Conservation (phyloP, 352 stramenopile species). For the Aphanomyces invadans region DNA sequence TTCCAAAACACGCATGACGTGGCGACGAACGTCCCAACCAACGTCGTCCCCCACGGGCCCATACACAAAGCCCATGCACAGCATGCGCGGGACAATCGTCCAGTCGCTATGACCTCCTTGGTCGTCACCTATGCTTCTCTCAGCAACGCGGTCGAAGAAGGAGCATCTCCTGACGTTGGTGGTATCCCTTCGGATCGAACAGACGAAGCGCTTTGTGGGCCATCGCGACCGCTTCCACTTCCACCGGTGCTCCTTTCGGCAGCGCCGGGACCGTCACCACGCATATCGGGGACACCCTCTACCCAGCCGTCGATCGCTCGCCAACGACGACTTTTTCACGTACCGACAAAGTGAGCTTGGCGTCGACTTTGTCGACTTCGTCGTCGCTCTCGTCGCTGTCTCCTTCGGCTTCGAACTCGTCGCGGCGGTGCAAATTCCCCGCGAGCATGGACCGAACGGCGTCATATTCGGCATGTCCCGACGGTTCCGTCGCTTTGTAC, state of each 20-base stretch:
- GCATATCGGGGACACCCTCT: slow-evolving; percentile 40
- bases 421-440: slow-evolving; percentile 41
- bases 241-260: slow-evolving; percentile 57
- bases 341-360: slow-evolving; percentile 36
- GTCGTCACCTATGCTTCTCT: not conserved
- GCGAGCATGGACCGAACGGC: slow-evolving; percentile 33
- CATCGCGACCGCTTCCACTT: slow-evolving; percentile 69
- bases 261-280: slow-evolving; percentile 60
- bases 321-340: not conserved
- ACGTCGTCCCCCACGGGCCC: not conserved
- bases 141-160: not conserved
- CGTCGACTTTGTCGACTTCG: slow-evolving; percentile 49
- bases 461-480: no score
- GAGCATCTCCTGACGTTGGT: not conserved
- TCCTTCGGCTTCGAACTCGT: slow-evolving; percentile 47
- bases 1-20: slow-evolving; percentile 16
- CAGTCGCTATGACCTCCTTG: not conserved
- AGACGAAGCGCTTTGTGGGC: slow-evolving; percentile 33
- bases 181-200: not conserved
- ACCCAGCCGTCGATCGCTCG: not conserved
- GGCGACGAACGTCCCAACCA: not conserved
- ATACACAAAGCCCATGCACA: slow-evolving; percentile 11
- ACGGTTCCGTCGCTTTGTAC: slow-evolving; percentile 43
- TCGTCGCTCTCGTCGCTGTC: slow-evolving; percentile 73
- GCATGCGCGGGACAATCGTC: slow-evolving; percentile 1